Evolutionary conservation across 208 protist species (phyloP).

Genomic region (Trypanosoma conorhini): DNA sequence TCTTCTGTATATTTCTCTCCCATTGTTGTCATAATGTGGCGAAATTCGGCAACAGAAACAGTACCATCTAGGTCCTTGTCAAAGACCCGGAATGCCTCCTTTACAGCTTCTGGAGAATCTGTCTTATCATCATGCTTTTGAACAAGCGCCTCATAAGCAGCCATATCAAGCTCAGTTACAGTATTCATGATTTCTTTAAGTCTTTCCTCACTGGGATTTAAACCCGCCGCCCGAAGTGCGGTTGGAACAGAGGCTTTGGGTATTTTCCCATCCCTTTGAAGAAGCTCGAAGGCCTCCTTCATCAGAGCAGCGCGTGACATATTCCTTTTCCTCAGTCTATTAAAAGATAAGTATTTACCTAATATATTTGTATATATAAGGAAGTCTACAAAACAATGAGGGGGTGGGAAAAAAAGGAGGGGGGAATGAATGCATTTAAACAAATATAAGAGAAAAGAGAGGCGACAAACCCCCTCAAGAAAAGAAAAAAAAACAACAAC

Average conservation of each 20-base stretch:
- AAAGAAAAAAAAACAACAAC: no score
- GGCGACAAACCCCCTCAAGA: neutral
- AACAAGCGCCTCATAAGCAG: slow-evolving; percentile 80
- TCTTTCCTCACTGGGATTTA: slow-evolving; percentile 93
- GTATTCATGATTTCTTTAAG: slow-evolving; percentile 87
- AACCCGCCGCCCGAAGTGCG: slow-evolving; percentile 81
- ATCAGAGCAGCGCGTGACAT: slow-evolving; percentile 77
- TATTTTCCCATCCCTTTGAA: slow-evolving; percentile 90
- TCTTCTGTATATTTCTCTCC: slow-evolving; percentile 97
- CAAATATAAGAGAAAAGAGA: neutral
- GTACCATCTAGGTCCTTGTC: slow-evolving; percentile 96
- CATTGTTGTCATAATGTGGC: slow-evolving; percentile 97
- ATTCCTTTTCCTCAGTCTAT: slow-evolving; percentile 5
- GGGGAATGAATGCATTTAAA: no score
- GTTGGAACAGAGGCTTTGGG: slow-evolving; percentile 85
- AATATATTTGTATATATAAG: slow-evolving; percentile 13
- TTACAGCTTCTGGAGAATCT: slow-evolving; percentile 94
- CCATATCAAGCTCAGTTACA: slow-evolving; percentile 81
- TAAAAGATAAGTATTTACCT: neutral
- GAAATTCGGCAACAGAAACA: slow-evolving; percentile 95
- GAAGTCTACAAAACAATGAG: no score
- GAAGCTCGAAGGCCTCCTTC: slow-evolving; percentile 90
- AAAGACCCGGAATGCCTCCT: slow-evolving; percentile 97
- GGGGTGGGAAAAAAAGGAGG: no score
- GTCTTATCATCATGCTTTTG: slow-evolving; percentile 85